Evolutionary conservation across 805 yeast genomes (phyloP).

Genomic region (Wickerhamiella azyma): DNA sequence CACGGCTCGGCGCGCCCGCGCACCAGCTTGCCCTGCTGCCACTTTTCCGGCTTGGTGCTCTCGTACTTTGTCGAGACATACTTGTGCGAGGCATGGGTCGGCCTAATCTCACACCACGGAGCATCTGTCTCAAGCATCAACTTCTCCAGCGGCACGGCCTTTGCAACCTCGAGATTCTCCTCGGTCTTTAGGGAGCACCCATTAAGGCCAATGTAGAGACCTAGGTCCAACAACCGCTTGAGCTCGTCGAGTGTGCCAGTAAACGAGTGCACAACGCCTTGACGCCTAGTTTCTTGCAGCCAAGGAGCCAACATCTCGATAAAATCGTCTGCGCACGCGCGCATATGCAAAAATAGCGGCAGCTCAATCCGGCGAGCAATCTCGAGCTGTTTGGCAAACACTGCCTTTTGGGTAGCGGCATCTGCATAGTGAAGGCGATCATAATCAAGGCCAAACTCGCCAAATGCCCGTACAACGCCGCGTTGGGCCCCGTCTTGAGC

Average conservation of each 20-base stretch:
- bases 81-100: conserved; percentile 61
- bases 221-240: conserved; percentile 38
- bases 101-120: conserved; percentile 95
- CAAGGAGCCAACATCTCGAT: conserved; percentile 49
- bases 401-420: conserved; percentile 48
- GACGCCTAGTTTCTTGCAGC: conserved; percentile 27
- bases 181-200: conserved; percentile 82
- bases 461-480: conserved; percentile 65
- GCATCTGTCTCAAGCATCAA: conserved; percentile 88
- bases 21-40: conserved; percentile 35
- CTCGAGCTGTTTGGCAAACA: conserved; percentile 63
- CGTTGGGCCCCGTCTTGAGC: conserved; percentile 34
- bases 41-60: conserved; percentile 51
- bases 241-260: conserved; percentile 69
- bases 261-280: conserved; percentile 90
- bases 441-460: conserved; percentile 92
- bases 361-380: conserved; percentile 37
- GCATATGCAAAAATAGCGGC: conserved; percentile 83
- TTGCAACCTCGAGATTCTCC: conserved; percentile 56
- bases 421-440: conserved; percentile 73
- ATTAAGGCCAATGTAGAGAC: conserved; percentile 67
- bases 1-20: conserved; percentile 91
- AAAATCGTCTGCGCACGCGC: conserved; percentile 76
- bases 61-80: conserved; percentile 32
- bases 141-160: conserved; percentile 51